These are phyloP conservation scores for Xylariaceae sp. DNA, from an alignment of 2,329 filamentous ascomycete genomes.

Conservation along the genomic window DNA sequence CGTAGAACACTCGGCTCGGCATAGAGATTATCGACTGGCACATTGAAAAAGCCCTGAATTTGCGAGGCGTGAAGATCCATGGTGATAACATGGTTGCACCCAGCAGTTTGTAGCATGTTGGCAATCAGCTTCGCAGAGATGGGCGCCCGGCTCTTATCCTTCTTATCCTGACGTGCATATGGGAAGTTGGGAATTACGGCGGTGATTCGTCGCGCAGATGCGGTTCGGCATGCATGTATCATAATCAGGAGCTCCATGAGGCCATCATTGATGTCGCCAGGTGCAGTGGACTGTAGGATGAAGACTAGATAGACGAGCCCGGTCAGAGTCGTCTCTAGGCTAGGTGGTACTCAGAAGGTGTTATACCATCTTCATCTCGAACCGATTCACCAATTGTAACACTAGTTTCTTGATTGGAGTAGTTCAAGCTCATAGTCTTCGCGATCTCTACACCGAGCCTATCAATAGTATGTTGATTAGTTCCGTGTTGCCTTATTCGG, in stretches of 20 bases:
- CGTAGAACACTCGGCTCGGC: constrained; percentile 90
- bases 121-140: constrained; percentile 96
- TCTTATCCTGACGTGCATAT: constrained; percentile 97
- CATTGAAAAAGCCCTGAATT: constrained; percentile 95
- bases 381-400: constrained; percentile 97
- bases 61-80: constrained; percentile 96
- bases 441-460: constrained; percentile 79
- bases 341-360: not conserved
- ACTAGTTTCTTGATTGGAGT: constrained; percentile 85
- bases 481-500: not conserved
- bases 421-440: constrained; percentile 81
- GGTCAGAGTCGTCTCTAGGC: constrained; percentile 63
- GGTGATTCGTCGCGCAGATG: constrained; percentile 83
- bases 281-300: constrained; percentile 92
- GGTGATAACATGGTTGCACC: constrained; percentile 91
- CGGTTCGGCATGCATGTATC: constrained; percentile 84
- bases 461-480: constrained; percentile 26
- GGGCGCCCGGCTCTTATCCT: constrained; percentile 90
- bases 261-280: constrained; percentile 96
- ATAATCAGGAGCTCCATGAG: constrained; percentile 98
- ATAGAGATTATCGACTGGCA: constrained; percentile 79
- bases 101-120: constrained; percentile 95
- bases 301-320: constrained; percentile 64
- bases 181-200: constrained; percentile 96
- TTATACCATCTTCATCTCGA: constrained; percentile 82